Evolutionary conservation across 768 basidiomycete genomes (phyloP), one percentile per base, ranked within the genome.

Genomic region (Epithele typhae): DNA sequence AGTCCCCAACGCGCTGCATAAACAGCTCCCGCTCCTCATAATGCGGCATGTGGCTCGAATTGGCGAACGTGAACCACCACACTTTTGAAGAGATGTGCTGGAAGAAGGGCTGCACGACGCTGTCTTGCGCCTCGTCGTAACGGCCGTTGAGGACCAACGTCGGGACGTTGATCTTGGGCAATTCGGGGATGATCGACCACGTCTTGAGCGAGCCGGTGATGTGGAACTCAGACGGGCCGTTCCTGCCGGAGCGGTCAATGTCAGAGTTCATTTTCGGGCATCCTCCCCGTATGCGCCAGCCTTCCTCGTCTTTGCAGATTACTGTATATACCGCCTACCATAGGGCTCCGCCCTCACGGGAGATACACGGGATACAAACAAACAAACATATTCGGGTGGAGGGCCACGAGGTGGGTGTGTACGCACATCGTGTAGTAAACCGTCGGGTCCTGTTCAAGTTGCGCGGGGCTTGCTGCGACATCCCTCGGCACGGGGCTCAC

Each of bases 401-500:
- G 14, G 7, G 14, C 27, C 8, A 14, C 27, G 27, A 14, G 14
- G 27, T n/a, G 9, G 30, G 30, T 32, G 15, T 9, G 30, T 32
- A 17, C 35, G 7, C 15, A 36, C 35, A 36, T 36, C 8, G 35
- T 36, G 35, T 6, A 6, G n/a, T 36, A 36, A 19, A 36, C 35
- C 12, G 35, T 36, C 8, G 12, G 35, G n/a, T 36, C 35, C 35
- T 36, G 8, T 19, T 36, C 68, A 5, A 70, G 37, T 51, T 56
- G 59, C 18, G 48, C 61, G 40, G 76, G 62, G 21, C 65, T 48
- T 25, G 51, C 46, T 4, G 54, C 15, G 4, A 79, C 57, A 6
- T 69, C 61, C 33, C 65, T 45, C 0, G 81, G 79, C 61, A 67
- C 64, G 0, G 77, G 76, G 32, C 74, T 55, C 9, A 74, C 4